phyloP scores from a whole-genome alignment of 2,329 filamentous ascomycete genomes.

The Talaromyces rugulosus region DNA sequence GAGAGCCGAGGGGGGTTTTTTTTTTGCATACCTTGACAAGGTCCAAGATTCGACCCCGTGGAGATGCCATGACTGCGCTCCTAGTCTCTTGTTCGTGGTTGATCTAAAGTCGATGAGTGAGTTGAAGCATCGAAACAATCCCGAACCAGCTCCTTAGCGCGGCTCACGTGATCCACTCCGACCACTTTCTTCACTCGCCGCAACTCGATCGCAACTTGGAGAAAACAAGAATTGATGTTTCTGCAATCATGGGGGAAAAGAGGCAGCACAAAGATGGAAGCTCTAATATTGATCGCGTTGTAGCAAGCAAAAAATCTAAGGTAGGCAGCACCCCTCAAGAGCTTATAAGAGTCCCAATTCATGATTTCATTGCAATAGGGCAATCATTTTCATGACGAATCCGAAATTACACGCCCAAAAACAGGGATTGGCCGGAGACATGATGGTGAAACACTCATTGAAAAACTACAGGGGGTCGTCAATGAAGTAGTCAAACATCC shows the following conservation, averaged over 20 bases:
- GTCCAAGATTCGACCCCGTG: slow-evolving; percentile 52
- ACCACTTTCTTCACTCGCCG: not conserved
- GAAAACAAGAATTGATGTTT: not conserved
- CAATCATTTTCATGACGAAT: not conserved
- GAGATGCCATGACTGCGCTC: slow-evolving; percentile 7
- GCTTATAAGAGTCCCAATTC: not conserved
- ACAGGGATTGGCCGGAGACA: not conserved
- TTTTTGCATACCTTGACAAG: slow-evolving; percentile 67
- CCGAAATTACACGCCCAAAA: not conserved
- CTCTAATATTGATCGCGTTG: not conserved
- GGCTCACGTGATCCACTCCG: not conserved
- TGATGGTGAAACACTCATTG: slow-evolving; percentile 4
- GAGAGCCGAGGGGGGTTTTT: too few relatives aligned
- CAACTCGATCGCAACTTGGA: not conserved
- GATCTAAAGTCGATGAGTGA: not conserved
- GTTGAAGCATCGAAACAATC: not conserved
- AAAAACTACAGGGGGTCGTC: slow-evolving; percentile 5
- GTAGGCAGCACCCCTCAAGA: slow-evolving; percentile 6
- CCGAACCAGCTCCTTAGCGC: not conserved
- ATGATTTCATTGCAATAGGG: not conserved
- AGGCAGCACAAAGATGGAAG: slow-evolving; percentile 17
- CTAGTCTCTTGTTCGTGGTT: not conserved
- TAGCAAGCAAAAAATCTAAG: slow-evolving; percentile 17
- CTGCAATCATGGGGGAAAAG: slow-evolving; percentile 23
- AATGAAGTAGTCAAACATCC: slow-evolving; percentile 8